phyloP scores from a whole-genome alignment of 106 monocot genomes.

The Acorus gramineus region DNA sequence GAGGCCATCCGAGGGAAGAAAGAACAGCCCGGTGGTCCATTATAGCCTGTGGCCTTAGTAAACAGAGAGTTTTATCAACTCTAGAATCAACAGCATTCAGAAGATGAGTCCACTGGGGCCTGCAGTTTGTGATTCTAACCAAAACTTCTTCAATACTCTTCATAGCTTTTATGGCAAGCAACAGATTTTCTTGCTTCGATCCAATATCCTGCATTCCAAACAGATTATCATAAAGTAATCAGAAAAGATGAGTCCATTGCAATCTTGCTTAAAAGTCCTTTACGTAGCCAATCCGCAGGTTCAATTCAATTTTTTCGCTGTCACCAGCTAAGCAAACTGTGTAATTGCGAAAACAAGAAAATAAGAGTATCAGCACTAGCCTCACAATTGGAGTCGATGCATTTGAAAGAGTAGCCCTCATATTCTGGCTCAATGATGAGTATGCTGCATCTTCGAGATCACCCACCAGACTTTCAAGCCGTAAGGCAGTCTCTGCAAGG shows the following conservation, averaged over 20 bases:
- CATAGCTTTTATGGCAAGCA: conserved; percentile 36
- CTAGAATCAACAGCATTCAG: conserved; percentile 55
- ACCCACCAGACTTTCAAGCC: conserved; percentile 59
- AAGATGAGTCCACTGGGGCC: conserved; percentile 41
- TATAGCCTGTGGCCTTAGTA: conserved; percentile 59
- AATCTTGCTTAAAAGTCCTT: too few relatives aligned
- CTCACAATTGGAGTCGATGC: conserved; percentile 22
- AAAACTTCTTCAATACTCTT: conserved; percentile 47
- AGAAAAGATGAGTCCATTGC: too few relatives aligned
- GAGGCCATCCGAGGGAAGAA: conserved; percentile 69
- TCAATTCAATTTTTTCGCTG: too few relatives aligned
- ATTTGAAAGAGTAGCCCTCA: conserved; percentile 12
- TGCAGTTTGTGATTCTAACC: conserved; percentile 7
- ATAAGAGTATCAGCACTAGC: conserved; percentile 3
- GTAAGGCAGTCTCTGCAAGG: conserved; percentile 55
- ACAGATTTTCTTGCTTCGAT: conserved; percentile 39
- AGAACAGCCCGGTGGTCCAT: conserved; percentile 50
- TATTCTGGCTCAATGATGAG: conserved; percentile 30
- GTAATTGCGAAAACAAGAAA: neutral
- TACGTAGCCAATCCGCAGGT: too few relatives aligned
- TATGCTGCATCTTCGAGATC: conserved; percentile 69
- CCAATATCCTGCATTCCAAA: conserved; percentile 23
- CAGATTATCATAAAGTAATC: too few relatives aligned
- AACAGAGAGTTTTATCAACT: conserved; percentile 39
- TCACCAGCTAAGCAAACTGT: too few relatives aligned